Base-by-base conservation (phyloP, 2,329 filamentous ascomycete genomes). In the Epichloe amarillans region DNA sequence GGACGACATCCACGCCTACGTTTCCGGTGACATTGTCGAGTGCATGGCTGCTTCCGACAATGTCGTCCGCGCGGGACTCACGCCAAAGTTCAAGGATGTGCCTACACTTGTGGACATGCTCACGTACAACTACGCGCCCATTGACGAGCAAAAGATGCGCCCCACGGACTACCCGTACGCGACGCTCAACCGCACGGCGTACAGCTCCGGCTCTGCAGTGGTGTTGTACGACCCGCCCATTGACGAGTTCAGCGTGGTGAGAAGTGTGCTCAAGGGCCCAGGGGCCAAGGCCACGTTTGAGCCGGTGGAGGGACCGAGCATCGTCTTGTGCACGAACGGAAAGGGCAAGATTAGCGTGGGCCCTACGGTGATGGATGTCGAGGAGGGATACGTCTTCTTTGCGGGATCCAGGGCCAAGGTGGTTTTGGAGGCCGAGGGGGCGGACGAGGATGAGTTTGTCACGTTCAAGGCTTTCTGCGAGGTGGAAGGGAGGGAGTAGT, bases 41-140 rank as follows among this genome's bases (percentile, higher is more conserved):
- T 98, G 93, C 74, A 98, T 98, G 93, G 93, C 93, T 0, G 85
- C 88, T 8, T 95, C 88, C n/a, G 93, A 98, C 76, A 98, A 98
- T 58, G 93, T 98, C 37, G 90, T 98, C 48, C 88, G 93, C 51
- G 93, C 93, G 0, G 93, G 93, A 42, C 93, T 98, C 69, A 98
- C 93, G 0, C 93, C 93, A 51, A 98, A 98, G 66, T 98, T 95
- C 77, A 96, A 97, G 72, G 93, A 98, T 60, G 88, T 97, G 21
- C 71, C 82, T 50, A 97, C 89, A 0, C 75, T 98, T 11, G 88
- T 91, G 36, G 77, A 82, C 54, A 95, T 95, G 83, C 72, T 98
- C 57, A 98, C 93, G 0, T 98, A 98, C 73, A 87, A 83, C 60
- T 96, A 94, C 62, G 90, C 93, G 0, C 91, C 93, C 2, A 96